These are phyloP conservation scores for Wickerhamiella shivajii DNA, from an alignment of 805 yeast genomes.

Conservation along the genomic window DNA sequence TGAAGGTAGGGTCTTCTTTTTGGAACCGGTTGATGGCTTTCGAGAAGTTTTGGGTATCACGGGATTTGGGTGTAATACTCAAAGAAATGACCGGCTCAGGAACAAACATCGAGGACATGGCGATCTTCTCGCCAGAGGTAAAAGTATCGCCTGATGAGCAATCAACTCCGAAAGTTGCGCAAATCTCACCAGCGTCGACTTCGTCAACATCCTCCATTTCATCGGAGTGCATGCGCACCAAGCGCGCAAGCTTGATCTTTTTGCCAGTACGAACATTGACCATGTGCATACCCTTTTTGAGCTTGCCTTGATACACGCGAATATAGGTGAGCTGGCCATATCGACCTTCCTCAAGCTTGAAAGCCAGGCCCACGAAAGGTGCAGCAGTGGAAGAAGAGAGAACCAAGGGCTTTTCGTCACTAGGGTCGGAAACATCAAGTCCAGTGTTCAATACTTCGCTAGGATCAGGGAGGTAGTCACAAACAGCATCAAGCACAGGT, in stretches of 20 bases:
- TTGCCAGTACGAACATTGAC: constrained; percentile 85
- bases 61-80: constrained; percentile 74
- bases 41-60: constrained; percentile 79
- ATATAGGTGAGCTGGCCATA: constrained; percentile 95
- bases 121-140: constrained; percentile 67
- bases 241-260: constrained; percentile 79
- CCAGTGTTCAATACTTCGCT: constrained; percentile 86
- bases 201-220: constrained; percentile 98
- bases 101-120: constrained; percentile 97
- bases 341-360: constrained; percentile 95
- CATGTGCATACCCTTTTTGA: constrained; percentile 81
- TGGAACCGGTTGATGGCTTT: constrained; percentile 96
- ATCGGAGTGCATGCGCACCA: constrained; percentile 96
- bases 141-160: constrained; percentile 98
- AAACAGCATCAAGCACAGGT: constrained; percentile 89
- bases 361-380: constrained; percentile 95
- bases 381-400: constrained; percentile 55
- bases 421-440: constrained; percentile 42
- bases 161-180: constrained; percentile 98
- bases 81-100: constrained; percentile 97
- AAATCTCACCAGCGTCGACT: constrained; percentile 94
- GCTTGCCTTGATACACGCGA: constrained; percentile 91
- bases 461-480: constrained; percentile 92
- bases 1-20: constrained; percentile 96
- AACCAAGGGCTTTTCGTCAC: constrained; percentile 53